Evolutionary conservation across 352 stramenopile species (phyloP), one percentile per base, ranked within the genome.

Genomic region (Pythium brachiatum): DNA sequence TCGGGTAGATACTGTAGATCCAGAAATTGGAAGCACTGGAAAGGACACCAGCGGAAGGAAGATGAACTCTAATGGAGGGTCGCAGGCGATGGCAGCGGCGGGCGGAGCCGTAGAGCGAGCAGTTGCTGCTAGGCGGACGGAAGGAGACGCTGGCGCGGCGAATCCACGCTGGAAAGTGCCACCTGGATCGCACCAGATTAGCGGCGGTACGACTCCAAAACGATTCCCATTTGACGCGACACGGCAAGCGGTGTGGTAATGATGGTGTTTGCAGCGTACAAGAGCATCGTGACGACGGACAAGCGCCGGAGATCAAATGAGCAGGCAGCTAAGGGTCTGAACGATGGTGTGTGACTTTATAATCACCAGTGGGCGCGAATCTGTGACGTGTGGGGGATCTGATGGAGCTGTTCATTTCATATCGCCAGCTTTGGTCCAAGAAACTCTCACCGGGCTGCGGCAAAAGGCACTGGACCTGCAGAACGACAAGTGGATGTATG

Each of bases 401-500:
- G 32, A 29, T 60, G 27, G 31, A 29, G 20, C 39, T 46, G 27
- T 13, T 48, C 11, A 41, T 3, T 51, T 46, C 6, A 5, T 57
- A 26, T n/a, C n/a, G n/a, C n/a, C 38, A 90, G 79, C 64, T 26
- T 47, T 89, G 57, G 54, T 83, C 38, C 60, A 90, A 23, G 83
- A 90, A 50, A 86, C 77, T 38, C 71, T 92, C 12, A 64, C 66
- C n/a, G 58, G 20, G 8, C 58, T 92, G 39, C 79, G 81, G 8
- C 43, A 70, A 52, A 90, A 87, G 41, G 77, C 79, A 12, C 64
- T 72, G 31, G 66, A 81, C 41, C 69, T 92, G 41, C 76, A 90
- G 58, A 71, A 86, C 25, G 79, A 92, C 74, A 79, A 81, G 58
- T 92, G 83, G 83, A 88, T 89, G 73, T 89, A 87, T 57, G 71